Base-by-base conservation (phyloP, 768 basidiomycete genomes). In the Calocybe gangraenosa region DNA sequence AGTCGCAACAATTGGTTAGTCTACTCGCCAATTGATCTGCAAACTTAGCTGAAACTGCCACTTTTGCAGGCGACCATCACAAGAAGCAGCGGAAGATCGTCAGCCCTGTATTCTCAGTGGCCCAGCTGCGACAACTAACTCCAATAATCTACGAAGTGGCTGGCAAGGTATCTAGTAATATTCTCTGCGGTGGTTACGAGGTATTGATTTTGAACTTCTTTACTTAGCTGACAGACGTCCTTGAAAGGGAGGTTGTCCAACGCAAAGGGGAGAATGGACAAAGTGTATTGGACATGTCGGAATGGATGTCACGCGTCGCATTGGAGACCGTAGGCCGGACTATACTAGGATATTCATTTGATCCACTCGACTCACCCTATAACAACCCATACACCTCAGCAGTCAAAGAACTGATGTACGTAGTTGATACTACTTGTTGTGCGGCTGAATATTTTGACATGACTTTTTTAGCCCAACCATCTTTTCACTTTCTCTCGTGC, bases 61-160 rank as follows among this genome's bases (percentile, higher is more conserved):
- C 3, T 25, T 5, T 44, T n/a, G 15, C 37, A 66, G 69, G 76
- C 47, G 59, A 66, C 53, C 54, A 69, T 52, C 76, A 78, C 52
- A 68, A 67, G 55, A 63, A 62, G 19, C 76, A 79, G 54, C 63
- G 76, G 15, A 75, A 75, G 53, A 61, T 75, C 31, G 68, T 77
- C 34, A 67, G 60, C 38, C 70, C 74, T 2, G 65, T 76, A 7
- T 78, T 79, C 52, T 71, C 73, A 1, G 61, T 65, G 4, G 59
- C 68, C 4, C 72, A 76, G 39, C 60, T 79, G 25, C 69, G 71
- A 15, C 58, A 65, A 15, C 51, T 77, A 47, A 64, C 71, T 2
- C 73, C 76, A 7, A 55, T 66, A 3, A 68, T 79, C 38, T 70
- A 72, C 52, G 58, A 67, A 17, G 67, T 78, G 11, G 64, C 71